Base-by-base conservation (phyloP, 1,139 yeast species). In the Saccharomyces hybrid region DNA sequence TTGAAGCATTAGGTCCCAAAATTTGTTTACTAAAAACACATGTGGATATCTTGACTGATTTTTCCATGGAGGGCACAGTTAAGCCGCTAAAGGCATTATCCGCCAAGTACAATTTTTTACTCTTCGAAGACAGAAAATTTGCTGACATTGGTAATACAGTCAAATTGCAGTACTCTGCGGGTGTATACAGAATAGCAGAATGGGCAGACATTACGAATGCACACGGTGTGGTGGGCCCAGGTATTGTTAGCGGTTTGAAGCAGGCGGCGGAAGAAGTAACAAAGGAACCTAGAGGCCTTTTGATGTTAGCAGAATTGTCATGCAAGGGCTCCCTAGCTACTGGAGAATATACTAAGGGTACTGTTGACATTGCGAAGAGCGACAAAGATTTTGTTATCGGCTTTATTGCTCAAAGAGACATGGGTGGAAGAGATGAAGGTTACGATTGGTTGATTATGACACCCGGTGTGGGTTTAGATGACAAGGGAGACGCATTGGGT, bases 131-230 rank as follows among this genome's bases (percentile, higher is more conserved):
- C 73, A 81, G 99, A 61, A 95, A 95, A 75, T 95, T 95, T 73
- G 99, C 99, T 29, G 99, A 95, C 71, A 95, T 95, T 65, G 99
- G 99, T n/a, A 89, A 90, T 66, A 95, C 99, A 1, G 99, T 93
- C 52, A 91, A 91, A 73, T 80, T 88, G 47, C 99, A 95, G 73
- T 95, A 93, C 72, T 76, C 86, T 46, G 88, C 95, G 47, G 99
- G 99, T 49, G 85, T 89, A 3, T 90, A 82, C 75, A 82, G 81
- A 68, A 93, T 93, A 59, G 95, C 96, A 9, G 75, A 83, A 64
- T 95, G 99, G 99, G 83, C 99, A 0, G 97, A 95, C 67, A 88
- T 95, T 58, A 91, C 98, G 51, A 95, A 95, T 70, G 99, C 98
- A 0, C 99, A 95, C 66, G 95, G 98, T 55, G 91, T 95, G 28